Evolutionary conservation across 805 yeast species (phyloP).

Genomic region (Debaryomyces prosopidis): DNA sequence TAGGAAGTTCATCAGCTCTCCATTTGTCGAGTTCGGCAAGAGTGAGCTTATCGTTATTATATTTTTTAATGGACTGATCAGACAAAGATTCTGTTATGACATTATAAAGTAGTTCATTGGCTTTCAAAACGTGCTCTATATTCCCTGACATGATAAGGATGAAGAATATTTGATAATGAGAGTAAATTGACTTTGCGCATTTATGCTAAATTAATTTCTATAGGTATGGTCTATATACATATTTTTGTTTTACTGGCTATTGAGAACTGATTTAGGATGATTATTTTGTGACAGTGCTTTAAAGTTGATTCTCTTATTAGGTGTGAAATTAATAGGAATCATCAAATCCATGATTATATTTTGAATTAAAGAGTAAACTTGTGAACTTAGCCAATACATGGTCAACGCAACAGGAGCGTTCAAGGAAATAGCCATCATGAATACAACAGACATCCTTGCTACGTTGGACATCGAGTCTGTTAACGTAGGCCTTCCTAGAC

Average conservation of each 20-base stretch:
- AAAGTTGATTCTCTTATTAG: conserved; percentile 35
- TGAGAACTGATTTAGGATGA: conserved; percentile 10
- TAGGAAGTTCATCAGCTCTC: conserved; percentile 33
- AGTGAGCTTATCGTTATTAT: conserved; percentile 22
- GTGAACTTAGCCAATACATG: conserved; percentile 90
- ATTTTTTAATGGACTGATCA: conserved; percentile 23
- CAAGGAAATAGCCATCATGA: conserved; percentile 79
- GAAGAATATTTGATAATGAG: not conserved
- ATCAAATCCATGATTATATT: conserved; percentile 67
- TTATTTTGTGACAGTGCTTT: conserved; percentile 7
- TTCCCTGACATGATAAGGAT: not conserved
- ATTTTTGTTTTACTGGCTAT: not conserved
- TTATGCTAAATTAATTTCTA: not conserved
- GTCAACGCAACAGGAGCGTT: conserved; percentile 84
- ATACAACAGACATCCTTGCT: conserved; percentile 72
- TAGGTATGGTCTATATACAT: not conserved
- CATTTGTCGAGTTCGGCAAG: conserved; percentile 40
- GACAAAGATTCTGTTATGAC: conserved; percentile 28
- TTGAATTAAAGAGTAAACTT: conserved; percentile 71
- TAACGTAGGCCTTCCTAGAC: conserved; percentile 53
- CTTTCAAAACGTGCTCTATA: conserved; percentile 10
- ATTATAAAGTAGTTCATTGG: conserved; percentile 25
- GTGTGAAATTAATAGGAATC: conserved; percentile 58
- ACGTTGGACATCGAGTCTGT: conserved; percentile 67
- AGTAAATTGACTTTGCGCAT: not conserved